Evolutionary conservation across 2,329 filamentous ascomycete genomes (phyloP).

Genomic region (Exophiala sp.): DNA sequence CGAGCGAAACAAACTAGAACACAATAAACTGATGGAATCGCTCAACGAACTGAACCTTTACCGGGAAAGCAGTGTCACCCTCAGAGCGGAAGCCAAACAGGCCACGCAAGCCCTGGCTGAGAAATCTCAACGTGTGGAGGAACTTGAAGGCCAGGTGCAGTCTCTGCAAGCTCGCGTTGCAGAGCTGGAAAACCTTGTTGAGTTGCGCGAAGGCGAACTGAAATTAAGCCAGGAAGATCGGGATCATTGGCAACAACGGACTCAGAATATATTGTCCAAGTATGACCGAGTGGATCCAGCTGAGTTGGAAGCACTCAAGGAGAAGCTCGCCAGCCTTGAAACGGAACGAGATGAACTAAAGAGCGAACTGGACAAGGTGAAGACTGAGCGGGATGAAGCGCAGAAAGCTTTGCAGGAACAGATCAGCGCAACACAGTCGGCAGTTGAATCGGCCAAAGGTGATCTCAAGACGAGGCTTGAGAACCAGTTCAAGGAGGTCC

Average conservation of each 20-base stretch:
- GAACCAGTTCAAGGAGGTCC: conserved; percentile 50
- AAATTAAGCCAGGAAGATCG: conserved; percentile 84
- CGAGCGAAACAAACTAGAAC: conserved; percentile 66
- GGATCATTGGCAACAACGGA: conserved; percentile 91
- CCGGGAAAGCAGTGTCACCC: conserved; percentile 85
- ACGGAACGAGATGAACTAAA: conserved; percentile 62
- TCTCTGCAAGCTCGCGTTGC: conserved; percentile 74
- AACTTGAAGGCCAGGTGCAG: conserved; percentile 67
- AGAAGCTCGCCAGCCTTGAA: conserved; percentile 62
- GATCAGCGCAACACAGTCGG: conserved; percentile 44
- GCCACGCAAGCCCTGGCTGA: conserved; percentile 69
- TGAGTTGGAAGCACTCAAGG: conserved; percentile 83
- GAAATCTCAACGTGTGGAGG: conserved; percentile 67
- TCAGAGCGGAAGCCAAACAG: conserved; percentile 79
- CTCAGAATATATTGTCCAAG: conserved; percentile 90
- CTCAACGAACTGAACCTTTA: conserved; percentile 93
- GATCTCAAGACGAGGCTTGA: conserved; percentile 45
- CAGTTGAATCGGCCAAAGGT: conserved; percentile 44
- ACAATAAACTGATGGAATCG: conserved; percentile 88
- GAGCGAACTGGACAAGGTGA: conserved; percentile 46
- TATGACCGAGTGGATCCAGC: conserved; percentile 93
- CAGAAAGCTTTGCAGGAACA: conserved; percentile 43
- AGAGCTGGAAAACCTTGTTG: conserved; percentile 74
- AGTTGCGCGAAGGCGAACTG: conserved; percentile 79
- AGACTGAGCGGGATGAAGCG: conserved; percentile 44